Evolutionary conservation across 352 stramenopile genomes (phyloP).

Genomic region (Globisporangium radiosum): DNA sequence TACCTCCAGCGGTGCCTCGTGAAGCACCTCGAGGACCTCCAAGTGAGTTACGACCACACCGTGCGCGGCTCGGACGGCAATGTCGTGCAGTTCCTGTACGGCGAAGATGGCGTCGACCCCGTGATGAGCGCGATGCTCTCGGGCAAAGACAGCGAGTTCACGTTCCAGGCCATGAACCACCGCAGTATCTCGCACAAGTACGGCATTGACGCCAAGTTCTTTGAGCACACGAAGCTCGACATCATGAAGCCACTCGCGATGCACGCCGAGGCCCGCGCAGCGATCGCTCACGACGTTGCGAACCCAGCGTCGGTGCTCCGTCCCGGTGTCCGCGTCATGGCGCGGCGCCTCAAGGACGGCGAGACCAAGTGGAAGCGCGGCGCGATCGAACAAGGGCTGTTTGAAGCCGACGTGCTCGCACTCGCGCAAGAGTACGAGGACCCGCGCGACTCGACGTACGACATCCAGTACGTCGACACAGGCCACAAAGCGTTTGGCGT

Average conservation of each 20-base stretch:
- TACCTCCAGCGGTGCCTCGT: slow-evolving; percentile 99
- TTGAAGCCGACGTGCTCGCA: slow-evolving; percentile 60
- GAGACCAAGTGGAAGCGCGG: slow-evolving; percentile 86
- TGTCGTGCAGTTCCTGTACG: slow-evolving; percentile 99
- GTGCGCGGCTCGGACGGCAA: slow-evolving; percentile 97
- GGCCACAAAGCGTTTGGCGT: slow-evolving; percentile 75
- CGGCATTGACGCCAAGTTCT: slow-evolving; percentile 82
- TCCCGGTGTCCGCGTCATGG: slow-evolving; percentile 52
- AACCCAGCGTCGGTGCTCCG: slow-evolving; percentile 33
- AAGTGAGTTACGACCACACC: slow-evolving; percentile 98
- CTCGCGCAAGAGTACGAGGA: slow-evolving; percentile 61
- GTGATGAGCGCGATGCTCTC: slow-evolving; percentile 94
- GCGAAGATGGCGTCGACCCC: slow-evolving; percentile 98
- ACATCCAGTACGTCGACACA: slow-evolving; percentile 85
- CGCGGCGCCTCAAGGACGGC: slow-evolving; percentile 63
- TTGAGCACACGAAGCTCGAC: slow-evolving; percentile 87
- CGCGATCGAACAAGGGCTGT: slow-evolving; percentile 71
- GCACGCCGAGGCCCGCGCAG: slow-evolving; percentile 57
- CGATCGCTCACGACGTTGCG: slow-evolving; percentile 39
- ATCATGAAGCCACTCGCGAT: slow-evolving; percentile 82
- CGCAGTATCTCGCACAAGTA: slow-evolving; percentile 94
- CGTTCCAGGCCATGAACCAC: slow-evolving; percentile 96
- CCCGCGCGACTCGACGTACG: slow-evolving; percentile 67
- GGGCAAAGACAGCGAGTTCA: slow-evolving; percentile 89
- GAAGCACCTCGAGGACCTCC: slow-evolving; percentile 97